Base-by-base conservation (phyloP, 176 grass and related monocot species). In the Rhynchospora breviuscula region DNA sequence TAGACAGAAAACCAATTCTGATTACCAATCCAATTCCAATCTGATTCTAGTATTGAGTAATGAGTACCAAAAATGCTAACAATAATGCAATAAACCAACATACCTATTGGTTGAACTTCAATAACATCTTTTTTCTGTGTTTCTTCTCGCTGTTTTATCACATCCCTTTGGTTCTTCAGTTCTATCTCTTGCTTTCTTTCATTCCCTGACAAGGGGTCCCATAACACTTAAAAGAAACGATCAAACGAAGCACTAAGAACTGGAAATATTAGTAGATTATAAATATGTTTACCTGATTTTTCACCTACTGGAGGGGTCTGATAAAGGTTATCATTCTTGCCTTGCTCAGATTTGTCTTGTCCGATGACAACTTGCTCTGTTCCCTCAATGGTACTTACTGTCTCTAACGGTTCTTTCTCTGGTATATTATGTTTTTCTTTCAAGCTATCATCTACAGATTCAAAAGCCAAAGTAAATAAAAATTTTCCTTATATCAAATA, bases 401-500 rank as follows among this genome's bases (percentile, higher is more conserved):
- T 54, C 45, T 82, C 80, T n/a, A 49, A 29, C 48, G 10, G 13
- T 67, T 66, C 40, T 67, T 82, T 43, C 19, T 67, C 33, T 44
- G 45, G n/a, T 6, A 67, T 21, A 17, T 15, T 60, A 14, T 10
- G 33, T 53, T 67, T 67, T 63, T 67, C 62, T 12, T 82, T 52
- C 40, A 67, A 67, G 31, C 9, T 25, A 62, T 63, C 79, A 48
- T 81, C 79, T 81, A 63, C 29, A 53, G 47, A 52, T n/a, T 85
- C 49, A 31, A 17, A 17, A n/a, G 64, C 79, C 80, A 74, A 80
- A 87, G 84, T 63, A 83, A 66, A 76, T 61, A 70, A 79, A 29
- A 13, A 4, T 3, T 48, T 13, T 8, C 65, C 81, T 25, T 82
- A 57, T 15, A 84, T 62, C 70, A 82, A 43, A 85, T 83, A 54